These are phyloP conservation scores for Lyophyllum semitale DNA, from an alignment of 768 basidiomycete genomes.

Conservation along the genomic window DNA sequence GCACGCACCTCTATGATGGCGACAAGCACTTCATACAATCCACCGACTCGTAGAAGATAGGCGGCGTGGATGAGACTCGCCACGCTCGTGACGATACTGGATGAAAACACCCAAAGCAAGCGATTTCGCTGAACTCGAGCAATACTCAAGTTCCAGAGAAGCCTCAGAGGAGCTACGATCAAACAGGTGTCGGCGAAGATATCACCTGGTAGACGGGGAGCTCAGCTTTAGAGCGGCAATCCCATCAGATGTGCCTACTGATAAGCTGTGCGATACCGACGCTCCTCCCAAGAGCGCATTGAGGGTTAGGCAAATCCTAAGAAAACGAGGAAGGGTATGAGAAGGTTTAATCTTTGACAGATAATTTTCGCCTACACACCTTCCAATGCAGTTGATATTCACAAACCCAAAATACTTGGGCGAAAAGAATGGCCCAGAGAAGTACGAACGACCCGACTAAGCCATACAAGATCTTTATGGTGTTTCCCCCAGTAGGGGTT, in stretches of 20 bases:
- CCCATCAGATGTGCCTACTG: background rate
- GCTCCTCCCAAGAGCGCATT: constrained; percentile 3
- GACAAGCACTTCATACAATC: constrained; percentile 22
- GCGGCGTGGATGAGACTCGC: constrained; percentile 38
- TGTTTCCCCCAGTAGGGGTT: constrained; percentile 19
- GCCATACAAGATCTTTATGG: constrained; percentile 2
- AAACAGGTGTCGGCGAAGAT: constrained; percentile 41
- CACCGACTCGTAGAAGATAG: constrained; percentile 27
- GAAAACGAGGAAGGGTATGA: constrained; percentile 22
- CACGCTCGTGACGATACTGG: constrained; percentile 39
- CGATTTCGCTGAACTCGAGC: constrained; percentile 33
- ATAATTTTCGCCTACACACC: background rate
- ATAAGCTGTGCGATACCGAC: constrained; percentile 7
- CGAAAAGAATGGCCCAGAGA: background rate
- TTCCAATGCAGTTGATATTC: constrained; percentile 15
- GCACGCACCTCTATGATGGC: constrained; percentile 39
- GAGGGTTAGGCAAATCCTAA: constrained; percentile 23
- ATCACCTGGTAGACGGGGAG: constrained; percentile 34
- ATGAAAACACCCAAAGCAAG: constrained; percentile 43
- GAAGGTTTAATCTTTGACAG: background rate
- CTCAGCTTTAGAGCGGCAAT: background rate
- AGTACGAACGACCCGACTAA: background rate
- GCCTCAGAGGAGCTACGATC: constrained; percentile 39
- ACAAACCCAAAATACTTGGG: constrained; percentile 10
- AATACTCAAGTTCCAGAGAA: constrained; percentile 39